A percentile compares a stretch with the other conserved stretches of the same genome.
phyloP scores from a whole-genome alignment of 2,329 filamentous ascomycete species.

The Fusarium scirpi region DNA sequence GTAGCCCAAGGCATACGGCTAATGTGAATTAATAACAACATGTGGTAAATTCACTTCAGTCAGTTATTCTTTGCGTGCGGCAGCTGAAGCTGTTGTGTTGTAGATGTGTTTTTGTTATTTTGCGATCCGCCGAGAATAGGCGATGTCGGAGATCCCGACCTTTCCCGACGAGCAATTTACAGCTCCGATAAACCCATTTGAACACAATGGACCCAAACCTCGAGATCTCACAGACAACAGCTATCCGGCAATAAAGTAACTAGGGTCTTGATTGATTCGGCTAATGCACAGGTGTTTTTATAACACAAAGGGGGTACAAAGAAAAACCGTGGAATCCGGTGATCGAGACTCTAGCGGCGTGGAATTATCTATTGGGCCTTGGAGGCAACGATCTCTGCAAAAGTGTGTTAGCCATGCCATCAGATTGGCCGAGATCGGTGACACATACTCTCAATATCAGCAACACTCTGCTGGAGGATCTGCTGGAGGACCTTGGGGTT shows the following conservation, averaged over 20 bases:
- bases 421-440: neutral
- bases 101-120: conserved; percentile 33
- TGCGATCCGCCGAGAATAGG: conserved; percentile 25
- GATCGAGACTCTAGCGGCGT: conserved; percentile 52
- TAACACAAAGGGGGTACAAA: conserved; percentile 67
- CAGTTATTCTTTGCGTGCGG: neutral
- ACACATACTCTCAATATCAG: conserved; percentile 90
- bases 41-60: neutral
- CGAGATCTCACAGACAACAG: conserved; percentile 37
- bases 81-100: conserved; percentile 16
- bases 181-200: conserved; percentile 38
- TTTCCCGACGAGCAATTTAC: conserved; percentile 45
- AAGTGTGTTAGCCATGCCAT: conserved; percentile 50
- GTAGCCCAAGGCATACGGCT: no score
- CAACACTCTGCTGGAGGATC: conserved; percentile 96
- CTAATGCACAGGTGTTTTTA: conserved; percentile 71
- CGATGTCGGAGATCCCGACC: conserved; percentile 44
- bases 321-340: conserved; percentile 58
- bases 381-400: conserved; percentile 69
- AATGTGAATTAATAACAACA: neutral
- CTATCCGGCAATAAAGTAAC: conserved; percentile 42
- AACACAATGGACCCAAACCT: conserved; percentile 37
- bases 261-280: conserved; percentile 60
- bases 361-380: conserved; percentile 70
- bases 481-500: conserved; percentile 97